Conservation (phyloP, 345 rosid genomes). For the Nephelium lappaceum region DNA sequence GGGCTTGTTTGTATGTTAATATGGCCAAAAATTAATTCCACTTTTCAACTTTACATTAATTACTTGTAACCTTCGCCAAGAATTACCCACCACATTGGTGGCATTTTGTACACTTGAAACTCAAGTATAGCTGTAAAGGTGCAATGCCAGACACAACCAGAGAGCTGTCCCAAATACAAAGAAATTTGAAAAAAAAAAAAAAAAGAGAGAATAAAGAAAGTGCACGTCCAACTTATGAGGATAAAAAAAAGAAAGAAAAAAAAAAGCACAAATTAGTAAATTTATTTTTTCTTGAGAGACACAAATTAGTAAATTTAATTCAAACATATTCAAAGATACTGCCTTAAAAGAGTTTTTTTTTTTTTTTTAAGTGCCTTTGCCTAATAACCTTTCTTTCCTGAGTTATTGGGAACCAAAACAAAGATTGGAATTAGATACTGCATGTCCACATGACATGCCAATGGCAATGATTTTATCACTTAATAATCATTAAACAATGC, state of each 20-base stretch:
- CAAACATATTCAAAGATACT: slow-evolving; percentile 1
- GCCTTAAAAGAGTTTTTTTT: slow-evolving; percentile 16
- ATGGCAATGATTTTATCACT: not conserved
- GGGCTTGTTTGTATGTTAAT: too few relatives aligned
- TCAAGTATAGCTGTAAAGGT: slow-evolving; percentile 1
- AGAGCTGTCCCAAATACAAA: not conserved
- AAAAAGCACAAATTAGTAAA: too few relatives aligned
- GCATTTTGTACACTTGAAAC: not conserved
- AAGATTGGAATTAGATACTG: slow-evolving; percentile 32
- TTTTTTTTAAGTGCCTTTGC: slow-evolving; percentile 2
- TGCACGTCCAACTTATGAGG: not conserved
- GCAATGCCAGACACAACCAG: not conserved
- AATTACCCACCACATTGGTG: too few relatives aligned
- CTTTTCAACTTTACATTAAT: too few relatives aligned
- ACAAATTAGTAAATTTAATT: not conserved
- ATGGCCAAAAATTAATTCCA: too few relatives aligned
- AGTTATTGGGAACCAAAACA: slow-evolving; percentile 30
- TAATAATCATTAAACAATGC: not conserved
- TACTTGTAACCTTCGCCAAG: too few relatives aligned
- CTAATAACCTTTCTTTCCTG: slow-evolving; percentile 38
- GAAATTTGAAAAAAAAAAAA: not conserved
- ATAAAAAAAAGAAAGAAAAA: not conserved
- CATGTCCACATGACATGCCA: slow-evolving; percentile 17
- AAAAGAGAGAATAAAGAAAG: not conserved
- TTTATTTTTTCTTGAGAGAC: too few relatives aligned